Percentiles rank a stretch among this genome's conserved stretches.
Evolutionary conservation across 2,329 filamentous ascomycete genomes (phyloP).

Genomic region (Paramyrothecium roridum): DNA sequence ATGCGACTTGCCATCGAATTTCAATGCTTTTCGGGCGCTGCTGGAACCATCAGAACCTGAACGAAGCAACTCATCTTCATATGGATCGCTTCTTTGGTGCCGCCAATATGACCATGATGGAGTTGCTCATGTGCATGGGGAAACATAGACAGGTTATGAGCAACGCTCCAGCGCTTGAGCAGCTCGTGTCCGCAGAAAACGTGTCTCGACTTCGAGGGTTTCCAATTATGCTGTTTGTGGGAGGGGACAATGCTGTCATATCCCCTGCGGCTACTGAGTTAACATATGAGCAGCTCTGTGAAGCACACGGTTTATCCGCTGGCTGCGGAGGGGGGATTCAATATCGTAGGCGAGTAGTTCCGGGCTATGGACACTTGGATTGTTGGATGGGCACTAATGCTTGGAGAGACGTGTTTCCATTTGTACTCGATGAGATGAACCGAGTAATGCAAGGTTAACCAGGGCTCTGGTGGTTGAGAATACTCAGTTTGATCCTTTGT

Average conservation of each 20-base stretch:
- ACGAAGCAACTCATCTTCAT: constrained; percentile 61
- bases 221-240: constrained; percentile 40
- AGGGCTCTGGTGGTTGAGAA: too few relatives aligned
- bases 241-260: constrained; percentile 15
- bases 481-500: too few relatives aligned
- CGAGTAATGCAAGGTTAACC: too few relatives aligned
- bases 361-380: constrained; percentile 18
- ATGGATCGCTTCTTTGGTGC: constrained; percentile 61
- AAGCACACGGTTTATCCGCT: neutral
- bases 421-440: too few relatives aligned
- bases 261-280: constrained; percentile 17
- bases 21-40: constrained; percentile 57
- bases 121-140: constrained; percentile 56
- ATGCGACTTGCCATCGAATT: constrained; percentile 57
- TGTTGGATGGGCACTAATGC: constrained; percentile 19
- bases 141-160: constrained; percentile 44
- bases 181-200: constrained; percentile 37
- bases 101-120: constrained; percentile 55
- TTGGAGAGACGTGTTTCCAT: constrained; percentile 15
- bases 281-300: constrained; percentile 15
- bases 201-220: constrained; percentile 47
- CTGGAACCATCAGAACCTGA: constrained; percentile 65
- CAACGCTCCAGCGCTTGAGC: too few relatives aligned
- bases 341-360: constrained; percentile 20
- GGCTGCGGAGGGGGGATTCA: constrained; percentile 10